These are phyloP conservation scores for Tetrapisispora fleetii DNA, from an alignment of 805 yeast genomes.

Conservation along the genomic window DNA sequence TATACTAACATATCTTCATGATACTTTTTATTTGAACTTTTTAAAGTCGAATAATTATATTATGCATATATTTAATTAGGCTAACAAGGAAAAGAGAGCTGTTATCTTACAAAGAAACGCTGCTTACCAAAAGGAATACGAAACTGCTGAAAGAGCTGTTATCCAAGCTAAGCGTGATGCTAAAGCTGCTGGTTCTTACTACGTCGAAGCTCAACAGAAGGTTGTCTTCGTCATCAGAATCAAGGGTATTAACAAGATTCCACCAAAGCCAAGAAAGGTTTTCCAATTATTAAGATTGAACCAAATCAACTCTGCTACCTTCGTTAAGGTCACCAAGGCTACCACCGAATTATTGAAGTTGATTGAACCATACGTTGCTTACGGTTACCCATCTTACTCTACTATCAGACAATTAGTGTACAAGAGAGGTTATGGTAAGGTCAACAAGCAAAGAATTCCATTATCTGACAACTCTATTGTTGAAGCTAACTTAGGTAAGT, in stretches of 20 bases:
- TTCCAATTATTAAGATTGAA: slow-evolving; percentile 85
- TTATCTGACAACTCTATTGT: slow-evolving; percentile 79
- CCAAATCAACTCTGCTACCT: slow-evolving; percentile 92
- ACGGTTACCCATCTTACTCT: slow-evolving; percentile 93
- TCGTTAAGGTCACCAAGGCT: slow-evolving; percentile 92
- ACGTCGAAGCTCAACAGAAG: slow-evolving; percentile 89
- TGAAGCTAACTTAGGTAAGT: slow-evolving; percentile 82
- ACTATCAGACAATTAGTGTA: slow-evolving; percentile 86
- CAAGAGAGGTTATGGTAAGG: slow-evolving; percentile 98
- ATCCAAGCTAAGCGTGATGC: slow-evolving; percentile 86
- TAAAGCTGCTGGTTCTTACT: slow-evolving; percentile 87
- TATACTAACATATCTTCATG: slow-evolving; percentile 2
- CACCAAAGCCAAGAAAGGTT: slow-evolving; percentile 99
- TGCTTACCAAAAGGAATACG: slow-evolving; percentile 92
- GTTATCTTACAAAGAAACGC: slow-evolving; percentile 89
- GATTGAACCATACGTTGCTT: slow-evolving; percentile 94
- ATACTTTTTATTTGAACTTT: background rate
- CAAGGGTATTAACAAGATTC: slow-evolving; percentile 98
- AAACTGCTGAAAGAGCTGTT: slow-evolving; percentile 81
- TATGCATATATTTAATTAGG: slow-evolving; percentile 21
- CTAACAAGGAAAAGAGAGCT: slow-evolving; percentile 49
- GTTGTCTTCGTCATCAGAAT: slow-evolving; percentile 94
- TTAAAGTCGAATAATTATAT: background rate
- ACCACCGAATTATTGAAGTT: slow-evolving; percentile 84
- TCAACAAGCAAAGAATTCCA: slow-evolving; percentile 91